Conservation (phyloP, 495 filamentous ascomycete genomes). For the Lasiosphaeria miniovina region DNA sequence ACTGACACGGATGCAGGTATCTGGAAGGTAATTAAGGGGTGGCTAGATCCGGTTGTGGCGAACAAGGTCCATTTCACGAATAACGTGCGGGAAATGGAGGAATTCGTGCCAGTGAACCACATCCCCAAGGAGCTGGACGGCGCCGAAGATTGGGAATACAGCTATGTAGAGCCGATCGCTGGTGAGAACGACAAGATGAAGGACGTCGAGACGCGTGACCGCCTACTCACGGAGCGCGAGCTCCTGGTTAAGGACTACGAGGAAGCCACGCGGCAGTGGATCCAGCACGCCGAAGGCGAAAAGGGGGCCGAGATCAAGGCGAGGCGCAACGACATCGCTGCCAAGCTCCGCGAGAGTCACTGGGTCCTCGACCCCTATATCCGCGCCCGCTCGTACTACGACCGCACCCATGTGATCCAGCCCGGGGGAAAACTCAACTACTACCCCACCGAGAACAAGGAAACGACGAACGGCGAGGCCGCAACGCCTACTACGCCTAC, state of each 20-base stretch:
- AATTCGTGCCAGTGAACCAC: conserved; percentile 66
- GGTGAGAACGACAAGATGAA: conserved; percentile 72
- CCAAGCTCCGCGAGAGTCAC: conserved; percentile 67
- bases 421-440: conserved; percentile 65
- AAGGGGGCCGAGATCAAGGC: conserved; percentile 33
- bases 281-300: conserved; percentile 35
- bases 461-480: conserved; percentile 25
- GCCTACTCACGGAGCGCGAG: conserved; percentile 57
- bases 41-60: conserved; percentile 96
- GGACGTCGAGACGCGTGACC: conserved; percentile 60
- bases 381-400: conserved; percentile 69
- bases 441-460: conserved; percentile 47
- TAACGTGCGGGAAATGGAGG: conserved; percentile 70
- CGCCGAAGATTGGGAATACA: conserved; percentile 74
- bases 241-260: conserved; percentile 67
- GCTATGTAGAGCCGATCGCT: conserved; percentile 69
- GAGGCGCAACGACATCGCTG: conserved; percentile 53
- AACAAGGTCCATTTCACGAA: conserved; percentile 94
- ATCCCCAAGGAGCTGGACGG: conserved; percentile 82
- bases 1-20: conserved; percentile 47
- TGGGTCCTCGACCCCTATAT: conserved; percentile 81
- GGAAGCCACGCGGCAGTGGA: conserved; percentile 67
- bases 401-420: conserved; percentile 66
- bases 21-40: conserved; percentile 88
- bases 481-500: neutral